Base-by-base conservation (phyloP, 2,329 filamentous ascomycete species). In the Botrytis hyacinthi region DNA sequence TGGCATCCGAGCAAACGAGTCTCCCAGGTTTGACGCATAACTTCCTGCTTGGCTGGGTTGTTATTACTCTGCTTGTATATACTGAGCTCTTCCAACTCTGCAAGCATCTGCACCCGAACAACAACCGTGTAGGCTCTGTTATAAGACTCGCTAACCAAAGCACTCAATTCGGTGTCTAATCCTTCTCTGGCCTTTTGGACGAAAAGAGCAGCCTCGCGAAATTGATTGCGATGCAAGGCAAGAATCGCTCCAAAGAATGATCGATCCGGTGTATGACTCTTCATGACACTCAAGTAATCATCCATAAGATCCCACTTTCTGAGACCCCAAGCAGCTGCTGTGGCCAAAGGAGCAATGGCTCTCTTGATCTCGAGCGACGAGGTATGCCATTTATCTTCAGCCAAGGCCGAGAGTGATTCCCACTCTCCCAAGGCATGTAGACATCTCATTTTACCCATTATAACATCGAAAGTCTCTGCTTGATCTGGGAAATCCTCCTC, bases 361-460 rank as follows among this genome's bases (percentile, higher is more conserved):
- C 95, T 91, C 79, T 96, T 93, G 74, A 98, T 91, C 75, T 98
- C 96, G 8, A 92, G 88, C 7, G 91, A 91, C 12, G 95, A 96
- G 81, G 95, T 94, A 77, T 93, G 90, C 96, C 96, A 99, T 70
- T 95, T 97, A 80, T 95, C 94, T 80, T 97, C 92, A 0, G 95
- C 95, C 72, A 99, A 86, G 67, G 90, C 91, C 0, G 95, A 97
- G 26, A 99, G 86, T 6, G 94, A 90, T 78, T 98, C 97, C 96
- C 96, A 99, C 82, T 99, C 96, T 75, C 96, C 96, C 51, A 99
- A 87, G 14, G 96, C 97, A 81, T 99, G 96, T 76, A 98, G 85
- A 86, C 96, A 99, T 66, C 96, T 91, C 96, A 99, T 99, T 84
- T 99, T 99, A 77, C 96, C 96, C 95, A 99, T 98, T 48, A 97